Evolutionary conservation across 2,329 filamentous ascomycete species (phyloP), one percentile per base, ranked within the genome.

Genomic region (Aspergillus novofumigatus): DNA sequence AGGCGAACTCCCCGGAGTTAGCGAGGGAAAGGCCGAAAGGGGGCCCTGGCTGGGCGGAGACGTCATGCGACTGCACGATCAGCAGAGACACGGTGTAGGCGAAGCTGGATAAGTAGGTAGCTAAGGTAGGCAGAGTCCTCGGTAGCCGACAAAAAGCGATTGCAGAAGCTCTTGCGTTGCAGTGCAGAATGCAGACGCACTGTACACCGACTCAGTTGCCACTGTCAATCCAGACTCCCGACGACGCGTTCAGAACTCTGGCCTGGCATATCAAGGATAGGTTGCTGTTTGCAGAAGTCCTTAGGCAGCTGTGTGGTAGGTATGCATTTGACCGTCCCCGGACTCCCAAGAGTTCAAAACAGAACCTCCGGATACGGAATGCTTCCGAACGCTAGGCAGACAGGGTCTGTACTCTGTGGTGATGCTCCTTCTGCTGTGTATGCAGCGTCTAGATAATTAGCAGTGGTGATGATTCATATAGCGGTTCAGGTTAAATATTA

Each of bases 1-100:
- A 80, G 53, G 82, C 74, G 62, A 91, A 91, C 67, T 90, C 87
- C 44, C 80, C 10, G 74, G 66, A 10, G 75, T 81, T 28, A 91
- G 79, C 57, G 81, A 83, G 6, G 88, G 88, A 67, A 87, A 91
- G 52, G 56, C 57, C 51, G 66, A 67, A 45, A 74, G 53, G 47
- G 61, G 53, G 38, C 23, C 38, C 49, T 52, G 50, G 23, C 9
- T 51, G 29, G 55, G 49, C n/a, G 47, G 29, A 41, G 41, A 51
- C 47, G 56, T 59, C 59, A 64, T 65, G 49, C 49, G 53, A 57
- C 57, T 48, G 52, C 21, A 3, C 11, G 11, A 23, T 23, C 23
- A 14, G 58, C 53, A 58, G 60, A 59, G 57, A 55, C 56, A 57
- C 61, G 61, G 61, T 62, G 60, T 64, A 59, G 52, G 38, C 41